phyloP scores from a whole-genome alignment of 495 filamentous ascomycete genomes.

The Coniosporium apollinis region DNA sequence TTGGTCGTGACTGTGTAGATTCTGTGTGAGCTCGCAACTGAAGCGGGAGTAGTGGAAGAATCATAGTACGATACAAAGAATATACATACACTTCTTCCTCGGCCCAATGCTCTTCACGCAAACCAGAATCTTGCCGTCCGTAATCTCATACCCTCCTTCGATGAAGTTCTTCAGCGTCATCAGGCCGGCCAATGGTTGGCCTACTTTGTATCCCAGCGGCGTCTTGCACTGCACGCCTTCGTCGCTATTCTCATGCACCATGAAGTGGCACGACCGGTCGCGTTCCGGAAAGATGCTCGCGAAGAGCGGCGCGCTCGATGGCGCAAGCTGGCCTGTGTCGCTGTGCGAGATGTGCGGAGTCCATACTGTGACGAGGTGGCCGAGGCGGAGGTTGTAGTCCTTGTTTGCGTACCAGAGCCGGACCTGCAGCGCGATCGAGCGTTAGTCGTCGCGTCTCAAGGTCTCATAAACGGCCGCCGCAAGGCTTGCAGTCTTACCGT shows the following conservation, averaged over 20 bases:
- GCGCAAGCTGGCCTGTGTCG: conserved; percentile 18
- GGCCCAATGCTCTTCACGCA: conserved; percentile 39
- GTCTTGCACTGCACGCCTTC: conserved; percentile 26
- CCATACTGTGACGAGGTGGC: conserved; percentile 23
- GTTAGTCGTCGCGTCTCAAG: too few relatives aligned
- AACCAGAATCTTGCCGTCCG: conserved; percentile 32
- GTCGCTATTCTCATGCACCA: conserved; percentile 32
- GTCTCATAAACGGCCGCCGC: too few relatives aligned
- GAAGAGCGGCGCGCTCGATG: conserved; percentile 19
- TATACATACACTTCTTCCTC: conserved; percentile 23
- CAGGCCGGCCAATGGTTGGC: conserved; percentile 26
- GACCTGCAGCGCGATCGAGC: conserved; percentile 12
- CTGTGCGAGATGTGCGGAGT: conserved; percentile 20
- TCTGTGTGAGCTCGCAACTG: not conserved
- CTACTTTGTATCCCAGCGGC: conserved; percentile 27
- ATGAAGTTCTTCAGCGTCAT: conserved; percentile 40
- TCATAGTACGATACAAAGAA: not conserved
- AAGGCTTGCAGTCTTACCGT: too few relatives aligned
- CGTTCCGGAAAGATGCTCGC: conserved; percentile 36
- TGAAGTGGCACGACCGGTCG: conserved; percentile 32
- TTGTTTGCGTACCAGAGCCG: conserved; percentile 22
- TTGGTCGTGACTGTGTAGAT: conserved; percentile 29
- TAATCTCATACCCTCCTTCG: conserved; percentile 33
- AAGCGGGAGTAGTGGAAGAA: not conserved
- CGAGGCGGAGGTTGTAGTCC: conserved; percentile 18